Evolutionary conservation across 2,329 filamentous ascomycete species (phyloP).

Genomic region (Massarina eburnea): DNA sequence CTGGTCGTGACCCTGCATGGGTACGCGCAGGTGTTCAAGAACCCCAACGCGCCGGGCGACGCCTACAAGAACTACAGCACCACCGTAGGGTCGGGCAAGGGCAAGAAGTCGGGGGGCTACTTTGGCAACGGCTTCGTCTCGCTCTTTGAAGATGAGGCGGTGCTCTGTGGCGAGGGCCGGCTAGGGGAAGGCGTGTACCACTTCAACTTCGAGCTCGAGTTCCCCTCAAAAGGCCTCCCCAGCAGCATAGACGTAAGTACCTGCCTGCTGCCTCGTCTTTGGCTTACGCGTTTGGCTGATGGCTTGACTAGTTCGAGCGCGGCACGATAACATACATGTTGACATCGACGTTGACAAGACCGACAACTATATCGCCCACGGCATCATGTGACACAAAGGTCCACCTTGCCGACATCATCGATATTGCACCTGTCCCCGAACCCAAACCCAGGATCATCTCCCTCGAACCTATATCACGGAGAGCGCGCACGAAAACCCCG

Average conservation of each 20-base stretch:
- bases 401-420: conserved; percentile 76
- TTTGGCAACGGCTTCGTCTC: conserved; percentile 78
- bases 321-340: conserved; percentile 91
- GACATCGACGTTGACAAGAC: conserved; percentile 84
- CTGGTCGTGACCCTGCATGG: conserved; percentile 77
- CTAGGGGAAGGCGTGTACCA: conserved; percentile 74
- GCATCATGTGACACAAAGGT: conserved; percentile 80
- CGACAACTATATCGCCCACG: conserved; percentile 80
- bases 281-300: conserved; percentile 21
- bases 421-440: conserved; percentile 72
- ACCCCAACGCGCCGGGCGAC: conserved; percentile 63
- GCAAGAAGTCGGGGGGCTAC: conserved; percentile 57
- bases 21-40: conserved; percentile 77
- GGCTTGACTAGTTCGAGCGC: conserved; percentile 76
- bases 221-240: conserved; percentile 70
- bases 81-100: conserved; percentile 57
- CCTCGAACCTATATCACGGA: conserved; percentile 80
- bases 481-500: conserved; percentile 60
- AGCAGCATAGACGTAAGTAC: conserved; percentile 87
- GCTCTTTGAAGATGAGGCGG: conserved; percentile 79
- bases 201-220: conserved; percentile 75
- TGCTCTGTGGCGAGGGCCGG: conserved; percentile 76
- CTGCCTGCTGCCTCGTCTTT: conserved; percentile 8
- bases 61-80: conserved; percentile 51
- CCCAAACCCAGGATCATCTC: conserved; percentile 83